phyloP scores from a whole-genome alignment of 164 flowering plant genomes.

The Aristolochia contorta region DNA sequence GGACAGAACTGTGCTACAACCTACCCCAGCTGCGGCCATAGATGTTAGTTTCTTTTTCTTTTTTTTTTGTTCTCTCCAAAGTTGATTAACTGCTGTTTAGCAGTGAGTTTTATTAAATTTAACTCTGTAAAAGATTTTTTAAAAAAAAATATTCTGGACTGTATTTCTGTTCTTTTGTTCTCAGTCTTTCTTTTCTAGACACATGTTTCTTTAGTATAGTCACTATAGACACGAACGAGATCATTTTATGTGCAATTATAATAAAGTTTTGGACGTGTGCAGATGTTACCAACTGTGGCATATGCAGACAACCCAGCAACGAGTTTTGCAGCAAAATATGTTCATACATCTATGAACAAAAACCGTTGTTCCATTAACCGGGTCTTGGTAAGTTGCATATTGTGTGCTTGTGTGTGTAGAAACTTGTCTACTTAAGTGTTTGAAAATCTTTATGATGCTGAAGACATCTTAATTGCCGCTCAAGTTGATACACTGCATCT shows the following conservation, averaged over 20 bases:
- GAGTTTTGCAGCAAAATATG: constrained; percentile 95
- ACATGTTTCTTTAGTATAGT: no score
- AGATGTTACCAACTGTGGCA: constrained; percentile 89
- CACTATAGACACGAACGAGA: no score
- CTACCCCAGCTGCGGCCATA: constrained; percentile 89
- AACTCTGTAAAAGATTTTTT: background rate
- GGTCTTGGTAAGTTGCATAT: constrained; percentile 61
- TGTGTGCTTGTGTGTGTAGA: no score
- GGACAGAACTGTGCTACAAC: constrained; percentile 85
- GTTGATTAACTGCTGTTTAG: background rate
- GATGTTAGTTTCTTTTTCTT: constrained; percentile 59
- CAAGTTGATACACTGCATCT: no score
- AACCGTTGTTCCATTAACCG: constrained; percentile 89
- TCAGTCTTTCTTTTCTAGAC: background rate
- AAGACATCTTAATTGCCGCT: no score
- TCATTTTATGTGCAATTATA: background rate
- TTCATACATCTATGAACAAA: constrained; percentile 91
- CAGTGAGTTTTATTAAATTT: background rate
- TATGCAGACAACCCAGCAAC: constrained; percentile 93
- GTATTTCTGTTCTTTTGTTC: background rate
- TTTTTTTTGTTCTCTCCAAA: background rate
- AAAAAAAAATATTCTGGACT: no score
- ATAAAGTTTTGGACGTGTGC: constrained; percentile 10
- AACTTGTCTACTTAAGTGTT: no score
- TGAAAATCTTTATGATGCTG: no score